These are phyloP conservation scores for Mycena rebaudengoi DNA, from an alignment of 768 basidiomycete genomes.

Conservation along the genomic window DNA sequence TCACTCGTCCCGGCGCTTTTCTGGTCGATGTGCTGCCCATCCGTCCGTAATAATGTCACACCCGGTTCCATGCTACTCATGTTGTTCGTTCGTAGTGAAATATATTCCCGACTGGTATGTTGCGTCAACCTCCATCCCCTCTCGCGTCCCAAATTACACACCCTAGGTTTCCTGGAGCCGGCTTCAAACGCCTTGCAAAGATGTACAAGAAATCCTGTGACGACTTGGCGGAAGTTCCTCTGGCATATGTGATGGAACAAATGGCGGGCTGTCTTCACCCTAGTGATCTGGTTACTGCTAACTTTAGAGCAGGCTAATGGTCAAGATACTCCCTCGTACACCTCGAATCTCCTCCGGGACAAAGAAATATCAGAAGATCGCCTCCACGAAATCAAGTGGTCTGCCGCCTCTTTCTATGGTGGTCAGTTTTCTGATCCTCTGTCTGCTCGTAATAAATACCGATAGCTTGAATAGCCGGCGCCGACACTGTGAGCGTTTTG, in stretches of 20 bases:
- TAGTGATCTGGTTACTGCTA: not conserved
- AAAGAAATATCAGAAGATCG: conserved; percentile 39
- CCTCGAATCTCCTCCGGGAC: conserved; percentile 43
- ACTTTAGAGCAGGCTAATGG: conserved; percentile 38
- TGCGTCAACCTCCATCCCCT: not conserved
- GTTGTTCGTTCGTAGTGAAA: conserved; percentile 7
- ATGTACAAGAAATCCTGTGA: conserved; percentile 52
- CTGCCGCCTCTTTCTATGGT: conserved; percentile 56
- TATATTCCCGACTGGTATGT: conserved; percentile 4
- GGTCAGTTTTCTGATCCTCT: conserved; percentile 9
- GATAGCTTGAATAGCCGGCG: conserved; percentile 39
- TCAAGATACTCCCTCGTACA: conserved; percentile 38
- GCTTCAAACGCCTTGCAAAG: conserved; percentile 57
- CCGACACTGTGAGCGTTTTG: conserved; percentile 44
- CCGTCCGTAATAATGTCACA: conserved; percentile 32
- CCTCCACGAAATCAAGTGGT: conserved; percentile 52
- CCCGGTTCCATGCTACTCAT: not conserved
- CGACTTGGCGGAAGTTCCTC: conserved; percentile 57
- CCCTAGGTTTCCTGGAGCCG: conserved; percentile 67
- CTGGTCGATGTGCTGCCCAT: conserved; percentile 61
- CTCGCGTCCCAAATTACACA: conserved; percentile 53
- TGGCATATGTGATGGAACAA: conserved; percentile 52
- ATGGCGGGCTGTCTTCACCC: conserved; percentile 43
- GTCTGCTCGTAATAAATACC: not conserved
- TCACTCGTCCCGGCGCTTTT: conserved; percentile 52